Base-by-base conservation (phyloP, 176 grass and related monocot species). In the Tillandsia fasciculata region DNA sequence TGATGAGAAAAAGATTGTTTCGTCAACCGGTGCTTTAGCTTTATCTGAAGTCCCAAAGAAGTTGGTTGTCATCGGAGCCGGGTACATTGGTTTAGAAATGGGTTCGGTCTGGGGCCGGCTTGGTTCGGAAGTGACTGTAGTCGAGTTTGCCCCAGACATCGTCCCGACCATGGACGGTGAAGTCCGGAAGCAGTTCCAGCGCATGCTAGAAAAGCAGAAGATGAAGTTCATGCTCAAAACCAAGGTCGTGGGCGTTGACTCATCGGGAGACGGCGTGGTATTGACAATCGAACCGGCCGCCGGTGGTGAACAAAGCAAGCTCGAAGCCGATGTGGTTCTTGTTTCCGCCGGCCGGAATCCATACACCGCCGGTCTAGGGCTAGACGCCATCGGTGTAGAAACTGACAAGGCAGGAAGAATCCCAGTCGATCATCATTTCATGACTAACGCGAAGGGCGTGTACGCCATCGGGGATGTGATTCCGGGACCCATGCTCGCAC, bases 151-250 rank as follows among this genome's bases (percentile, higher is more conserved):
- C 1, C 64, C 87, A 11, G 94, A 99, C 22, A 93, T 99, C 48
- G 94, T 99, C 54, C 94, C 94, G 42, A 83, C 94, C 13, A 93
- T 99, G 94, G 94, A 99, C 85, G 89, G 84, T 18, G 84, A 99
- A 29, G 58, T 99, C 53, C 81, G 94, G 80, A 99, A 88, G 81
- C 94, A 99, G 74, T 99, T 99, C 72, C 94, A 99, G 48, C 89
- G 89, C 65, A 93, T 99, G 94, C 74, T 99, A 64, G 87, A 99
- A 80, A 99, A 93, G 70, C 94, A 99, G 81, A 99, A 99, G 26
- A 90, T 99, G 87, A 99, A 93, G 78, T 99, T 99, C 78, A 90
- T 99, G 86, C 89, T 99, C 68, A 93, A 99, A 65, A 99, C 89
- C 57, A 99, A 99, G 76, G 94, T 99, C 12, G 82, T 92, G 0